Percentiles rank a stretch among this genome's conserved stretches.
These are phyloP conservation scores for Monosporascus ibericus DNA, from an alignment of 2,329 filamentous ascomycete genomes.

Conservation along the genomic window DNA sequence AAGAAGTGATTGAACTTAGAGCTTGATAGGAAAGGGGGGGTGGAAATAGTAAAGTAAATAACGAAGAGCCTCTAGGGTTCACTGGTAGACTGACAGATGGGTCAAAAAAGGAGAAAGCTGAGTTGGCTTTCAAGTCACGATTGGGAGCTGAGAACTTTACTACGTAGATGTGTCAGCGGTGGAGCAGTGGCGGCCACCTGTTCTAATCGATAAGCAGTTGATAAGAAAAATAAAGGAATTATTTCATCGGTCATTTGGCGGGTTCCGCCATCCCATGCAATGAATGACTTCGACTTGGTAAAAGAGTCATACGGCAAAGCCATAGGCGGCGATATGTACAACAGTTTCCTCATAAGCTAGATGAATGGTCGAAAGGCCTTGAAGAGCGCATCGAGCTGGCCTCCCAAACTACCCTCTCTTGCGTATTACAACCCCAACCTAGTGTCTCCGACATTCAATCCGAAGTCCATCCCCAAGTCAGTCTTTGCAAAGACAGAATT, in stretches of 20 bases:
- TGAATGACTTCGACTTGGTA: neutral
- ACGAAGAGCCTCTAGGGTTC: no score
- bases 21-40: no score
- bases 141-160: no score
- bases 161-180: no score
- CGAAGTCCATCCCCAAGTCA: neutral
- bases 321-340: neutral
- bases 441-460: neutral
- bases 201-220: neutral
- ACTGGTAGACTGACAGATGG: no score
- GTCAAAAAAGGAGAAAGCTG: no score
- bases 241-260: no score
- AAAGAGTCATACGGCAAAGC: neutral
- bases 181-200: no score
- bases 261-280: no score
- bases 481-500: slow-evolving; percentile 6
- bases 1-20: no score
- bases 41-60: no score
- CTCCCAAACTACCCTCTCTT: neutral
- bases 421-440: slow-evolving; percentile 3
- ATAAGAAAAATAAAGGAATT: neutral
- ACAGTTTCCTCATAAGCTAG: neutral
- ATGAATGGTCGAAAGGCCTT: slow-evolving; percentile 6
- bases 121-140: no score
- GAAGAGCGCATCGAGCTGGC: neutral